phyloP scores from a whole-genome alignment of 1,284 basidiomycete species.

The Cryptococcus depauperatus region DNA sequence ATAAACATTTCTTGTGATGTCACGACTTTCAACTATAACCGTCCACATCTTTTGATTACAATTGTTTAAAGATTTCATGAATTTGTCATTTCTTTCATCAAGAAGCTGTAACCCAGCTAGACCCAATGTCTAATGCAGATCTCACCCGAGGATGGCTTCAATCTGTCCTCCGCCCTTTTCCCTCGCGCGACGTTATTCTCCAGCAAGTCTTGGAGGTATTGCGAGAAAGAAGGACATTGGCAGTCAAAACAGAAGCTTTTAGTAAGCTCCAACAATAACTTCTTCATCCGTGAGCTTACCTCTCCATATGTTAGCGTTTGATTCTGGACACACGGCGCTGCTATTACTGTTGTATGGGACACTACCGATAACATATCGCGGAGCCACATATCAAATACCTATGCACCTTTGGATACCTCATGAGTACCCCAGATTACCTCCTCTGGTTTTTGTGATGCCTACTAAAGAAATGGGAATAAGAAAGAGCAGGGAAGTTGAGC shows the following conservation, averaged over 20 bases:
- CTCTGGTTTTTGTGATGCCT: conserved; percentile 91
- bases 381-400: conserved; percentile 84
- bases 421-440: conserved; percentile 71
- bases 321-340: conserved; percentile 86
- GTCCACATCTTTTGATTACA: no score
- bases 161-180: conserved; percentile 60
- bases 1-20: no score
- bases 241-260: conserved; percentile 87
- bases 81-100: no score
- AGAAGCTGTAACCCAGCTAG: no score
- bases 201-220: conserved; percentile 63
- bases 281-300: conserved; percentile 2
- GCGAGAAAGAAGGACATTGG: conserved; percentile 55
- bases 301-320: no score
- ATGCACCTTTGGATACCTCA: conserved; percentile 78
- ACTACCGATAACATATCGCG: conserved; percentile 73
- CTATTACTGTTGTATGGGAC: conserved; percentile 85
- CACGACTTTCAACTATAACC: no score
- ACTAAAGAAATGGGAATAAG: conserved; percentile 84
- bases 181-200: conserved; percentile 52
- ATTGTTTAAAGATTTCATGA: no score
- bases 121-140: conserved; percentile 31
- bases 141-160: conserved; percentile 62
- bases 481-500: conserved; percentile 66
- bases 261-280: conserved; percentile 51